Evolutionary conservation across 352 stramenopile genomes (phyloP), one percentile per base, ranked within the genome.

Genomic region (Pythium periplocum): DNA sequence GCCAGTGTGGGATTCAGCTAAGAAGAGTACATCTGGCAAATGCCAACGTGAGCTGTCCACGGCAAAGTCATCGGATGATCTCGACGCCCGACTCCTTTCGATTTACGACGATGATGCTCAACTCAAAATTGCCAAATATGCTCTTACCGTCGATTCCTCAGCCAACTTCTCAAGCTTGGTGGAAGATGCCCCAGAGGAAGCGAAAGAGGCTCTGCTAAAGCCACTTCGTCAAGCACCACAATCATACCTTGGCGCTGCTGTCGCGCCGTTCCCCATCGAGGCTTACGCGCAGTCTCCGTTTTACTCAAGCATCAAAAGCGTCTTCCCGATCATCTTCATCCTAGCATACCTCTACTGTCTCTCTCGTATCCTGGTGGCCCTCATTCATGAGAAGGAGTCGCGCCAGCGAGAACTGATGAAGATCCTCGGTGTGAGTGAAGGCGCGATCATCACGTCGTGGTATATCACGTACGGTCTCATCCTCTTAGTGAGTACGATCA

Each of bases 281-380:
- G 17, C 17, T 26, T 26, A 26, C 17, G 17, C 17, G 17, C 17
- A 26, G 17, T 26, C 17, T 26, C 17, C 17, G 17, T 26, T 26
- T 26, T 26, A 26, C 17, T 26, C 17, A 26, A 26, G 17, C 17
- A 26, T 26, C 17, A 26, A 26, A 26, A 73, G 68, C 30, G 68
- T 90, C 0, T 92, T 93, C 49, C 60, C 80, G 7, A 64, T 97
- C 35, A 82, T 97, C 17, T 97, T 97, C 62, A 63, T 97, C 32
- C 66, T 97, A 32, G 78, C 84, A 31, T 86, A 87, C 47, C 35
- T 87, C 17, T 81, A 84, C 33, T 63, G 71, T 2, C 59, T 87
- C 11, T 93, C 87, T 38, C 71, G 83, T 4, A 78, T 96, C 31
- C 64, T 97, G 6, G 76, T 93, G 35, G 78, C 73, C 34, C 62